Base-by-base conservation (phyloP, 495 filamentous ascomycete species). In the Parathielavia appendiculata region DNA sequence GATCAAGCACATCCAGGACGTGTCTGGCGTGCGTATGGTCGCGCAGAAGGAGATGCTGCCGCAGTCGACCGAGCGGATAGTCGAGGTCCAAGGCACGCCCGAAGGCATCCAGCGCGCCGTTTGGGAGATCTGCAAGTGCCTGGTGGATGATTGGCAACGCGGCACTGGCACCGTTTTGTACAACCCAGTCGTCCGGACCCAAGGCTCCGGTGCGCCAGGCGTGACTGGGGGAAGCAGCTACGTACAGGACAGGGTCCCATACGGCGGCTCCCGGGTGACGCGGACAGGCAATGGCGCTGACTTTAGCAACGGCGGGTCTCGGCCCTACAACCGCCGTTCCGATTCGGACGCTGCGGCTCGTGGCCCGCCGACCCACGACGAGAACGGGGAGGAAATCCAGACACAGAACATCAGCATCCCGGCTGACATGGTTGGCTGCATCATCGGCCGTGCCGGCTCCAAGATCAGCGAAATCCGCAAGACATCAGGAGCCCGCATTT, bases 401-500 rank as follows among this genome's bases (percentile, higher is more conserved):
- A 98, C 93, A 7, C 95, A 98, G 67, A 97, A 97, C 75, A 98
- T 98, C 78, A 96, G 91, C 75, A 98, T 98, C 66, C 93, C 93
- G 34, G 88, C 93, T 22, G 93, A 98, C 75, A 98, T 98, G 93
- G 93, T 98, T 74, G 93, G 93, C 55, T 98, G 93, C 76, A 98
- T 98, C 76, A 98, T 98, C 71, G 93, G 93, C 57, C 86, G 91
- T 54, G 89, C 77, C 44, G 93, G 93, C 54, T 89, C 81, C 78
- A 98, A 97, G 82, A 98, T 98, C 68, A 95, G 89, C 68, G 93
- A 98, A 75, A 98, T 98, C 65, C 86, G 93, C 66, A 91, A 95
- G 75, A 91, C 84, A 56, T 98, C 93, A 61, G 92, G 92, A 54
- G 93, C 93, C 54, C 87, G 91, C 62, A 98, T 98, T 76, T 96